Percentiles rank a stretch among this genome's conserved stretches.
These are phyloP conservation scores for Xylariaceae sp. DNA, from an alignment of 2,329 filamentous ascomycete species.

Conservation along the genomic window DNA sequence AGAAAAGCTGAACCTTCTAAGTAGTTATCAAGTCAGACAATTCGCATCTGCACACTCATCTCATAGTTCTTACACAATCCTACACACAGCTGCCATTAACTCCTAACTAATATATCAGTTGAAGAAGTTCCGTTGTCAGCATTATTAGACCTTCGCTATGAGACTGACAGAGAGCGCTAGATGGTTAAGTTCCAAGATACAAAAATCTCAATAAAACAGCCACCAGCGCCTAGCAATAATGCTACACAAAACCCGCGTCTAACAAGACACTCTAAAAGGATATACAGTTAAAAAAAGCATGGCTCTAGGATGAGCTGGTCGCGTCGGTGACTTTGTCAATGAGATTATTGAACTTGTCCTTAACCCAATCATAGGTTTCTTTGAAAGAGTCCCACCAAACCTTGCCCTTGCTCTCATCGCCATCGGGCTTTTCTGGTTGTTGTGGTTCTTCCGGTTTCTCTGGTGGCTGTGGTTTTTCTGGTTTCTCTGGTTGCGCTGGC, in stretches of 20 bases:
- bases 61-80: too few species aligned
- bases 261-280: too few species aligned
- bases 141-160: too few species aligned
- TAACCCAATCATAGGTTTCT: slow-evolving; percentile 36
- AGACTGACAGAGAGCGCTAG: background rate
- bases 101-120: too few species aligned
- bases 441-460: background rate
- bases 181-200: background rate
- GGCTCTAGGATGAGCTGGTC: slow-evolving; percentile 12
- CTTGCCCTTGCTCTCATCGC: slow-evolving; percentile 3
- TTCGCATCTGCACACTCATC: too few species aligned
- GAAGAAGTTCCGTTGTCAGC: too few species aligned
- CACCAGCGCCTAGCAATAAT: slow-evolving; percentile 13
- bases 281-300: background rate
- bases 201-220: background rate
- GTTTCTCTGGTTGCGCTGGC: slow-evolving; percentile 12
- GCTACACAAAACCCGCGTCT: slow-evolving; percentile 4
- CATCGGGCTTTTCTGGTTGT: background rate
- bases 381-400: slow-evolving; percentile 35
- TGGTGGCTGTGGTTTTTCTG: background rate
- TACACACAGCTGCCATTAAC: too few species aligned
- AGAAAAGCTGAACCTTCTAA: too few species aligned
- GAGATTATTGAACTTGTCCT: slow-evolving; percentile 34
- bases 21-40: too few species aligned
- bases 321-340: slow-evolving; percentile 30